phyloP scores from a whole-genome alignment of 2,329 filamentous ascomycete genomes.

The Alternaria sp. region DNA sequence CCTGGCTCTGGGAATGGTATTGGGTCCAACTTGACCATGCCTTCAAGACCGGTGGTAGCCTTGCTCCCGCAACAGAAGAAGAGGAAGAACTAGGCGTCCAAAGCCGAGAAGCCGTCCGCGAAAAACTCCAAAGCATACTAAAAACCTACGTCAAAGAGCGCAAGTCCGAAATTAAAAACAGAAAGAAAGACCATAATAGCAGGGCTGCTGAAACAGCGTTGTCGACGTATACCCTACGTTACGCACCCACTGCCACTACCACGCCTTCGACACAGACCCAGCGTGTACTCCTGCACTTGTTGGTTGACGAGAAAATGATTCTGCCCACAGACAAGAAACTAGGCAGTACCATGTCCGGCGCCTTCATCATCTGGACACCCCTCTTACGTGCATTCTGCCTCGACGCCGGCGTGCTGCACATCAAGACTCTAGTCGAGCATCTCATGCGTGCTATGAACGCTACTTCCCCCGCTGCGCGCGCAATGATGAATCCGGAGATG shows the following conservation, averaged over 20 bases:
- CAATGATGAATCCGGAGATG: conserved; percentile 13
- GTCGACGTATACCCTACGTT: conserved; percentile 21
- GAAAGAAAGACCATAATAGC: conserved; percentile 8
- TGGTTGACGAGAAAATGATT: conserved; percentile 46
- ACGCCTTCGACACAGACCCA: not conserved
- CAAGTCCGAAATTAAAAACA: conserved; percentile 39
- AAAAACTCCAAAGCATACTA: conserved; percentile 37
- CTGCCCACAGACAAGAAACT: conserved; percentile 45
- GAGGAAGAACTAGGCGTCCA: conserved; percentile 8
- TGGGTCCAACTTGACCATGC: conserved; percentile 66
- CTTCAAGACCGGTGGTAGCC: conserved; percentile 13
- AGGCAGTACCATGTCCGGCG: conserved; percentile 49
- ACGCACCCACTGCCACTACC: conserved; percentile 6
- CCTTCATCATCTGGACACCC: conserved; percentile 54
- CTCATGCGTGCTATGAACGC: conserved; percentile 48
- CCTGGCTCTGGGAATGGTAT: conserved; percentile 90
- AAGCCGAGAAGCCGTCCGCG: conserved; percentile 15
- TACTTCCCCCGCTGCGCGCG: not conserved
- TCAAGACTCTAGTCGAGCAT: conserved; percentile 41
- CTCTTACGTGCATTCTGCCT: conserved; percentile 46
- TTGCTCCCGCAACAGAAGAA: not conserved
- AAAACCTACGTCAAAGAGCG: conserved; percentile 42
- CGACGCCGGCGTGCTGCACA: conserved; percentile 42
- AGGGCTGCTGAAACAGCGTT: conserved; percentile 26
- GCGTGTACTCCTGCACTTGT: conserved; percentile 20